These are phyloP conservation scores for Trametopsis cervina DNA, from an alignment of 768 basidiomycete genomes.

Conservation along the genomic window DNA sequence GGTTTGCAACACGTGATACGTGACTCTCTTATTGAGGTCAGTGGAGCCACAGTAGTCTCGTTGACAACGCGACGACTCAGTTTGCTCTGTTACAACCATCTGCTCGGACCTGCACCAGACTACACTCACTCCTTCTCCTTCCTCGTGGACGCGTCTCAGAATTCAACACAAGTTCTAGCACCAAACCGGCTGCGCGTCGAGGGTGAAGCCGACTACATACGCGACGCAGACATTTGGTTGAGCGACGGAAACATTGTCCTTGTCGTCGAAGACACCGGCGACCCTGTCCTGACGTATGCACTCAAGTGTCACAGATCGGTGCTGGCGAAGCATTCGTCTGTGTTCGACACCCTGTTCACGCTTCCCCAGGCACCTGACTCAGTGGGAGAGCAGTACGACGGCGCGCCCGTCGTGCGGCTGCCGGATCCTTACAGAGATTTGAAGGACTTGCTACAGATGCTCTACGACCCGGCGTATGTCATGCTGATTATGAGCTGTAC, in stretches of 20 bases:
- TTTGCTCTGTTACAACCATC: not conserved
- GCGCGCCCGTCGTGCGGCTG: not conserved
- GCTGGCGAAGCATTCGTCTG: not conserved
- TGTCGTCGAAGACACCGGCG: not conserved
- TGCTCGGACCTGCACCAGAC: not conserved
- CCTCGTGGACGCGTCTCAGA: not conserved
- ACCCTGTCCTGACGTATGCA: not conserved
- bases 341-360: conserved; percentile 3
- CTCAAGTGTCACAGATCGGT: conserved; percentile 1
- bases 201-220: not conserved
- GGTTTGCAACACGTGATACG: not conserved
- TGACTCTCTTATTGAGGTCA: no score
- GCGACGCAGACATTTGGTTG: conserved; percentile 2
- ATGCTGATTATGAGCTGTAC: no score
- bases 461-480: not conserved
- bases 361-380: not conserved
- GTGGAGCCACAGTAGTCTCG: no score
- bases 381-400: not conserved
- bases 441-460: not conserved
- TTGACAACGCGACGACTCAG: not conserved
- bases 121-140: not conserved
- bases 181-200: not conserved
- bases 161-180: not conserved
- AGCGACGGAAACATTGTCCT: not conserved
- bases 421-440: not conserved